Percentiles rank a stretch among this genome's conserved stretches.
Conservation (phyloP, 1,284 basidiomycete species). For the Marasmius tenuissimus region DNA sequence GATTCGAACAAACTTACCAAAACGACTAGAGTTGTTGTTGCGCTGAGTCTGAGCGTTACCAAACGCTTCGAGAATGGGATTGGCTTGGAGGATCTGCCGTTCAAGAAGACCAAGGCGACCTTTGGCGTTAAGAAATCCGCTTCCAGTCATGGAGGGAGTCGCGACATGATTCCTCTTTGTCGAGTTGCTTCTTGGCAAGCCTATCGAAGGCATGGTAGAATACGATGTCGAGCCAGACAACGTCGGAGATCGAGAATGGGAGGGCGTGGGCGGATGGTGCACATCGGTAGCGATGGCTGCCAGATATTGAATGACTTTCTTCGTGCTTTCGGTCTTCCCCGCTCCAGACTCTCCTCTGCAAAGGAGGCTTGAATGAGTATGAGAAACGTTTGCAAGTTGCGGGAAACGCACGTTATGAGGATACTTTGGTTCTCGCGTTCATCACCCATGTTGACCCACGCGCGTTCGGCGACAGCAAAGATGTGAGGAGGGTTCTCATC, state of each 20-base stretch:
- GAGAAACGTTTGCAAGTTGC: background rate
- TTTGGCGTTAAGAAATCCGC: slow-evolving; percentile 54
- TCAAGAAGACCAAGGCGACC: slow-evolving; percentile 87
- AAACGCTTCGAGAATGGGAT: slow-evolving; percentile 97
- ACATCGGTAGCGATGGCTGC: slow-evolving; percentile 93
- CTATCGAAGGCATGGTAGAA: slow-evolving; percentile 53
- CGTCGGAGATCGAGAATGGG: slow-evolving; percentile 62
- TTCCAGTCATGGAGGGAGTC: slow-evolving; percentile 42
- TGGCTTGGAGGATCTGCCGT: slow-evolving; percentile 96
- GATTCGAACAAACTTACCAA: slow-evolving; percentile 97
- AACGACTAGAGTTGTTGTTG: slow-evolving; percentile 99
- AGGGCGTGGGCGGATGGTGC: slow-evolving; percentile 53
- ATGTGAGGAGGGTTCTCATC: slow-evolving; percentile 98
- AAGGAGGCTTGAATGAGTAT: background rate
- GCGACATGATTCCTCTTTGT: slow-evolving; percentile 43
- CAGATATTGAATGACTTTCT: slow-evolving; percentile 99
- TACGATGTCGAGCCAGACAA: slow-evolving; percentile 44
- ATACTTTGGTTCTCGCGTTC: slow-evolving; percentile 98
- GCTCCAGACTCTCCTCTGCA: slow-evolving; percentile 95
- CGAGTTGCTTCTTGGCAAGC: slow-evolving; percentile 59
- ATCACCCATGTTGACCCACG: slow-evolving; percentile 98
- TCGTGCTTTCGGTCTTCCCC: slow-evolving; percentile 99
- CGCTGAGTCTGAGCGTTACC: slow-evolving; percentile 98
- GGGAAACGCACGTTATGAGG: slow-evolving; percentile 83
- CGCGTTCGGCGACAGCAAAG: slow-evolving; percentile 95